phyloP scores from a whole-genome alignment of 169 alveolate species.

The Plasmodium fragile region DNA sequence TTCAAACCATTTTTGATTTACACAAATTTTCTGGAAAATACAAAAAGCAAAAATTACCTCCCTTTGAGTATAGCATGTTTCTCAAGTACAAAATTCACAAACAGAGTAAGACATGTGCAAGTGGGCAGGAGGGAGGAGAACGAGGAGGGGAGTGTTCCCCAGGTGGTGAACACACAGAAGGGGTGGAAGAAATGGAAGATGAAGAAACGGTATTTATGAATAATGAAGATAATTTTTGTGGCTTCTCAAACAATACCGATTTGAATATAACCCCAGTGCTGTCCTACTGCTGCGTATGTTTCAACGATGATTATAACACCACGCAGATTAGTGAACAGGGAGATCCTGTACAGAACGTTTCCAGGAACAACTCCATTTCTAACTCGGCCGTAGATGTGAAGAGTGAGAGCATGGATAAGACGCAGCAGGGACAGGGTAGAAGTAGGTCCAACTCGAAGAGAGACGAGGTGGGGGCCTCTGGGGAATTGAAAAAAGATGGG shows the following conservation, averaged over 20 bases:
- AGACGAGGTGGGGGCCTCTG: not conserved
- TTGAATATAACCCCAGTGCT: constrained; percentile 52
- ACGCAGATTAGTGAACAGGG: constrained; percentile 39
- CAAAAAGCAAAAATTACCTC: constrained; percentile 44
- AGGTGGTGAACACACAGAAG: not conserved
- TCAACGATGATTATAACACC: constrained; percentile 63
- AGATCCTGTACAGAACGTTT: not conserved
- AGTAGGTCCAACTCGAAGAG: not conserved
- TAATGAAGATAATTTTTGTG: constrained; percentile 66
- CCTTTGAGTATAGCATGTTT: constrained; percentile 60
- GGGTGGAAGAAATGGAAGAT: not conserved
- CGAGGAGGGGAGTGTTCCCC: not conserved
- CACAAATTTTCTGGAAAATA: constrained; percentile 45
- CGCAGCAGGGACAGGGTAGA: not conserved
- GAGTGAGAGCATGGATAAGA: not conserved
- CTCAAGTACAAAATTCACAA: constrained; percentile 24
- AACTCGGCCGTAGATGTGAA: not conserved
- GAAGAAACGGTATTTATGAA: not conserved
- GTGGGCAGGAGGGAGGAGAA: not conserved
- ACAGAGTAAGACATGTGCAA: not conserved
- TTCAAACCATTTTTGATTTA: constrained; percentile 46
- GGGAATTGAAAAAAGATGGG: not conserved
- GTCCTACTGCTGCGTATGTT: constrained; percentile 57
- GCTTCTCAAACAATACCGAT: constrained; percentile 58
- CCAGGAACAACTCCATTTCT: constrained; percentile 20